Conservation (phyloP, 2,329 filamentous ascomycete genomes). For the Phialophora tarda region DNA sequence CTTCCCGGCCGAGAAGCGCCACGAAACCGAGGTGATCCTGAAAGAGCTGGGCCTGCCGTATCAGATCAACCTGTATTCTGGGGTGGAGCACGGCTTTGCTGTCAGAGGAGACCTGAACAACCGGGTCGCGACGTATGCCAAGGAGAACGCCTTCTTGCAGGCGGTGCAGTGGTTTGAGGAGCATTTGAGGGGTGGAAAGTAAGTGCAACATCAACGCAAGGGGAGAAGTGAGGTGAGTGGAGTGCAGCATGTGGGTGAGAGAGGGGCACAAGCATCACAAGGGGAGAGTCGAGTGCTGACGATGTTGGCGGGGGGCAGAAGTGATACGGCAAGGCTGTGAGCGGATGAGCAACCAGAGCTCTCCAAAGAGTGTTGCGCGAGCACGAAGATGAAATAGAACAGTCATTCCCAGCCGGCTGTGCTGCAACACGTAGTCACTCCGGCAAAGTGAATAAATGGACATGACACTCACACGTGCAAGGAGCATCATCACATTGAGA, state of each 20-base stretch:
- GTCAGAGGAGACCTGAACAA: slow-evolving; percentile 69
- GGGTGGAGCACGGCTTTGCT: slow-evolving; percentile 75
- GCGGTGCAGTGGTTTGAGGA: slow-evolving; percentile 78
- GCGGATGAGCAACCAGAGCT: not conserved
- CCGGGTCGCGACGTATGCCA: slow-evolving; percentile 68
- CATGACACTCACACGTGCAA: not conserved
- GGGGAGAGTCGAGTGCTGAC: not conserved
- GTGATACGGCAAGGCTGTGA: not conserved
- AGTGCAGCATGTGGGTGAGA: not conserved
- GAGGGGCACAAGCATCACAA: not conserved
- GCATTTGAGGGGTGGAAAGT: slow-evolving; percentile 45
- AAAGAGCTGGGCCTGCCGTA: slow-evolving; percentile 64
- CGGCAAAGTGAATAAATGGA: not conserved
- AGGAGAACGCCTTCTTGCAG: slow-evolving; percentile 81
- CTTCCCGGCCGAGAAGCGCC: slow-evolving; percentile 68
- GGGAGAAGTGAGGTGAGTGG: not conserved
- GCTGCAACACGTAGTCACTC: not conserved
- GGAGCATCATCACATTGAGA: not conserved
- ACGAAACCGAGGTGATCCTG: slow-evolving; percentile 69
- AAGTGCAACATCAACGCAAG: slow-evolving; percentile 2
- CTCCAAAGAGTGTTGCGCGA: not conserved
- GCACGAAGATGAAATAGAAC: not conserved
- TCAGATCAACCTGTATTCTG: slow-evolving; percentile 77
- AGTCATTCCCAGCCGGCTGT: not conserved
- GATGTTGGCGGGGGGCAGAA: not conserved